These are phyloP conservation scores for Sinapis alba DNA, from an alignment of 441 rosid genomes.

Conservation along the genomic window DNA sequence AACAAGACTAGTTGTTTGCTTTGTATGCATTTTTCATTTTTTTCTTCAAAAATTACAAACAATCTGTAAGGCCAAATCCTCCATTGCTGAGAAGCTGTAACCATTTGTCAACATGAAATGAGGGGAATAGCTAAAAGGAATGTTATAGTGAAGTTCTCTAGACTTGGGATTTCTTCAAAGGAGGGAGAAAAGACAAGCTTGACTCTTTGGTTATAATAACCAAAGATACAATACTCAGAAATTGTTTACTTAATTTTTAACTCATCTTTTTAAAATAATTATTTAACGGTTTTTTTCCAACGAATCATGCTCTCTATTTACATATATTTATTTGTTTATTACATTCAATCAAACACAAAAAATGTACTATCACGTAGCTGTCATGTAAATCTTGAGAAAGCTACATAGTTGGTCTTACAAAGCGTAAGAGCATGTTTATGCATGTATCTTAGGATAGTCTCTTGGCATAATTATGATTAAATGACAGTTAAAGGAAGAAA, in stretches of 20 bases:
- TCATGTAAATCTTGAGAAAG: neutral
- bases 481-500: too few relatives aligned
- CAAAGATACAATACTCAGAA: neutral
- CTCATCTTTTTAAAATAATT: neutral
- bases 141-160: too few relatives aligned
- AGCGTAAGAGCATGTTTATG: neutral
- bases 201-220: too few relatives aligned
- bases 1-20: neutral
- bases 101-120: neutral
- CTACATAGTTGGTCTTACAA: neutral
- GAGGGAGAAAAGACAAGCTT: too few relatives aligned
- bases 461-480: too few relatives aligned
- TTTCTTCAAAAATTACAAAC: constrained; percentile 54
- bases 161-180: too few relatives aligned
- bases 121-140: neutral
- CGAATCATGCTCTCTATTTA: neutral
- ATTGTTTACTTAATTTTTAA: neutral
- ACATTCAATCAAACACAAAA: too few relatives aligned
- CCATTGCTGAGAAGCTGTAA: constrained; percentile 42
- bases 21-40: constrained; percentile 22
- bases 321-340: neutral
- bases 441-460: too few relatives aligned
- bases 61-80: constrained; percentile 49
- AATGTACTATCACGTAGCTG: neutral
- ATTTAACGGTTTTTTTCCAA: neutral